Percentiles rank a stretch among this genome's conserved stretches.
Conservation (phyloP, 768 basidiomycete species). For the Tylopilus sp. region DNA sequence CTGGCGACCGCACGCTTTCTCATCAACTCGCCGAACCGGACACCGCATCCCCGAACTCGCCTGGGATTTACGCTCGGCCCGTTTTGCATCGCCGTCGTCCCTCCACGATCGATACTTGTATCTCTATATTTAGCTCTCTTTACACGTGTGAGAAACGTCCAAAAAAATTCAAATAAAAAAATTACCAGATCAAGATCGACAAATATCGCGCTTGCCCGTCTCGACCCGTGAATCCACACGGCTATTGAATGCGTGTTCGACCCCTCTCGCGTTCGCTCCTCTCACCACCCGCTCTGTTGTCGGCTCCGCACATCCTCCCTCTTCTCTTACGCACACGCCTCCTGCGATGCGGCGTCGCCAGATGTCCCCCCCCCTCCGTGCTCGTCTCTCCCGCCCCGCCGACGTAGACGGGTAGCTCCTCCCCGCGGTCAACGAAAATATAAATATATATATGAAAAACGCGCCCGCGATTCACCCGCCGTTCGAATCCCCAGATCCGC, state of each 20-base stretch:
- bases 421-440: neutral
- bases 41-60: neutral
- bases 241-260: neutral
- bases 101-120: neutral
- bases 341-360: neutral
- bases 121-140: conserved; percentile 25
- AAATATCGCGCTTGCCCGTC: neutral
- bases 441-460: no score
- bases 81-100: conserved; percentile 23
- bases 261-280: neutral
- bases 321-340: neutral
- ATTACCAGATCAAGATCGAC: neutral
- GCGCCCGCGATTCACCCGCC: neutral
- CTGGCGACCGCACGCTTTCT: neutral
- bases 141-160: conserved; percentile 36
- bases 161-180: neutral
- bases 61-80: conserved; percentile 22
- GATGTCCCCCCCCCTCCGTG: neutral
- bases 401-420: neutral
- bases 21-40: conserved; percentile 1
- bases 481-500: neutral
- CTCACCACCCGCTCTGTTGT: neutral
- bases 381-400: neutral
- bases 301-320: neutral
- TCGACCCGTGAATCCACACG: neutral